Evolutionary conservation across 805 yeast genomes (phyloP).

Genomic region (Debaryomyces hansenii): DNA sequence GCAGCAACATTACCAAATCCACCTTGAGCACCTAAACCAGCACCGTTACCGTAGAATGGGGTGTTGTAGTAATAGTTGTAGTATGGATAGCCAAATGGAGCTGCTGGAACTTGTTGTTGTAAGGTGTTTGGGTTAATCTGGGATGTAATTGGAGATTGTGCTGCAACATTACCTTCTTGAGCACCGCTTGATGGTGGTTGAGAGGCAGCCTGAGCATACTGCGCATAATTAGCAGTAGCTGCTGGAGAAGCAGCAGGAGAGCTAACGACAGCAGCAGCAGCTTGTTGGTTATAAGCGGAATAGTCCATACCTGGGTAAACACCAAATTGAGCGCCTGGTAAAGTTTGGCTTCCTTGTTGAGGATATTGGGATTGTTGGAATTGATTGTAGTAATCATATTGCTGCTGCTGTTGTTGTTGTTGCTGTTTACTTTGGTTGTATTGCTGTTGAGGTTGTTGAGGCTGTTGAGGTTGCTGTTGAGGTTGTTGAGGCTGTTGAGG

Average conservation of each 20-base stretch:
- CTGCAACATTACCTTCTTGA: constrained; percentile 16
- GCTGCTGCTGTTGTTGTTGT: constrained; percentile 21
- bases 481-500: constrained; percentile 12
- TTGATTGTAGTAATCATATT: constrained; percentile 33
- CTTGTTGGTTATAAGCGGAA: constrained; percentile 37
- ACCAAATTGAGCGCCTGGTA: constrained; percentile 42
- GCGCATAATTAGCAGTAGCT: constrained; percentile 19
- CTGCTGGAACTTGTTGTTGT: constrained; percentile 35
- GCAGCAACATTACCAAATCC: constrained; percentile 17
- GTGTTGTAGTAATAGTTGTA: constrained; percentile 42
- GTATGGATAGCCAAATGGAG: constrained; percentile 43
- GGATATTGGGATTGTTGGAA: constrained; percentile 40
- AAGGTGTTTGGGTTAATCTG: constrained; percentile 23
- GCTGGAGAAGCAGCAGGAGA: constrained; percentile 28
- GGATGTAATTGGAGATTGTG: constrained; percentile 21
- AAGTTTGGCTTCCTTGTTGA: constrained; percentile 39
- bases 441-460: constrained; percentile 15
- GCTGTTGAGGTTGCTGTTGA: background rate
- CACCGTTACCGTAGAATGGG: constrained; percentile 39
- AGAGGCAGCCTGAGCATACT: constrained; percentile 19
- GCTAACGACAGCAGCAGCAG: constrained; percentile 27
- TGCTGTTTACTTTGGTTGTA: constrained; percentile 19
- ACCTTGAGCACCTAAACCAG: constrained; percentile 25
- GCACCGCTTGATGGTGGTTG: constrained; percentile 16
- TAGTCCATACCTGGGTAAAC: constrained; percentile 47